Base-by-base conservation (phyloP, 345 rosid genomes). In the Schrenkiella parvula region DNA sequence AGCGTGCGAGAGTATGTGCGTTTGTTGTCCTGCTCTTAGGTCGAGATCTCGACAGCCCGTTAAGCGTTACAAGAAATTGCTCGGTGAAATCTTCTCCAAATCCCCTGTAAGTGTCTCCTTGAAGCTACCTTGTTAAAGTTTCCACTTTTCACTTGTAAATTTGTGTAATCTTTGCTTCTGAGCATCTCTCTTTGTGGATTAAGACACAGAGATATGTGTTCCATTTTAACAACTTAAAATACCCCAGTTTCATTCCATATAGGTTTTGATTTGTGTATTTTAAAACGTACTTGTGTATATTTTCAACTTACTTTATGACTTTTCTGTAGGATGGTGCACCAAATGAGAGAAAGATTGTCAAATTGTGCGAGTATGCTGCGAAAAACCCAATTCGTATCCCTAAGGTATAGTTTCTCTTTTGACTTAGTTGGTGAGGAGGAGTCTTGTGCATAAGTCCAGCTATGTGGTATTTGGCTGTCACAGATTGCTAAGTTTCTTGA, bases 11-110 rank as follows among this genome's bases (percentile, higher is more conserved):
- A 89, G 86, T 83, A 88, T 95, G 92, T 95, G 98, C 68, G 84
- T 91, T 4, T 91, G 99, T 71, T 95, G 98, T 80, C 99, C 99
- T 71, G 96, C 99, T 72, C 80, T 91, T 84, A 87, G 98, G 84
- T 86, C 99, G 15, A 88, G 98, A 85, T 95, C 99, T 76, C 85
- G 96, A 23, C 98, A 95, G 78, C 98, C 99, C 2, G 99, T 95
- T 19, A 95, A 95, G 82, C 91, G 98, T 37, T 95, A 95, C 81
- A 95, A 89, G 82, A 95, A 91, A 47, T 70, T 95, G 76, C 95
- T 95, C 32, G 80, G 89, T 1, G 98, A 95, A 75, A 89, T 95
- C 84, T 95, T 91, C 80, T 96, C 97, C 21, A 95, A 87, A 77
- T 83, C 90, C 47, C 78, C 67, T 44, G 99, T 91, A 80, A 87